Base-by-base conservation (phyloP, 2,329 filamentous ascomycete genomes). In the Clonostachys chloroleuca region DNA sequence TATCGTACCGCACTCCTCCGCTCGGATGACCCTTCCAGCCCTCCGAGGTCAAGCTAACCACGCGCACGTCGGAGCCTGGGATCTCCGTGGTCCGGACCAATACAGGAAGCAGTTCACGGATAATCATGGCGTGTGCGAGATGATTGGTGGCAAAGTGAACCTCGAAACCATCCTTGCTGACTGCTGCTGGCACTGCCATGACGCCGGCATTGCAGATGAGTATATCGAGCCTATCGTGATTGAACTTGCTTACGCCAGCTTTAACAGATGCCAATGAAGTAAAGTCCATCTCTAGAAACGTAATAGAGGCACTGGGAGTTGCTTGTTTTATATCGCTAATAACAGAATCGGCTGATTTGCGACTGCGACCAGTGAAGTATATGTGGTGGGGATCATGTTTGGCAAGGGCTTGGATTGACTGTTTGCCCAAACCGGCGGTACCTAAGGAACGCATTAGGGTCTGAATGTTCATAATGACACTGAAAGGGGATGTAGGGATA, bases 131-230 rank as follows among this genome's bases (percentile, higher is more conserved):
- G 46, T 77, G 73, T 14, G 73, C 73, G 39, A 78, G 52, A 54
- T 77, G 71, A 47, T 78, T 79, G 3, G 66, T 72, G 2, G 67
- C 72, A 49, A 77, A 75, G 49, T 75, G 68, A 12, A 70, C 51
- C 53, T 78, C 75, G 49, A 74, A 77, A 13, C 73, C 73, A 16
- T 77, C 68, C 24, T 30, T 30, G 24, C 57, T 54, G 6, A 70
- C 73, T 9, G 67, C 52, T 3, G 49, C 61, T 0, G 68, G 55
- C 4, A 65, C 58, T 3, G 62, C 66, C 61, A 75, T 68, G 47
- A 73, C 63, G 2, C 74, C 74, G 1, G 73, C 74, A 47, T 75
- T 76, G 43, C 68, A 65, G 40, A 77, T 62, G 10, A 77, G 59
- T 36, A 75, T 64, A 49, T 77, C 72, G 1, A 77, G 57, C 5